Evolutionary conservation across 345 rosid genomes (phyloP).

Genomic region (Arabidopsis thaliana): TAIR10.1 NC_003075.7:8868001-8868500

Average conservation of each 20-base stretch:
- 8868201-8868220: neutral
- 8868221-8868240: slow-evolving; percentile 10
- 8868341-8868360: slow-evolving; percentile 78
- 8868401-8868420: slow-evolving; percentile 68
- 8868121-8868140: slow-evolving; percentile 66
- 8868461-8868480: neutral
- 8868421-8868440: neutral
- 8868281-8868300: slow-evolving; percentile 96
- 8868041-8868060: slow-evolving; percentile 76
- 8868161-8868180: slow-evolving; percentile 92
- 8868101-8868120: slow-evolving; percentile 72
- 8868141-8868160: slow-evolving; percentile 77
- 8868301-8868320: slow-evolving; percentile 90
- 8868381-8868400: slow-evolving; percentile 99
- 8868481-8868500: neutral
- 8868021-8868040: slow-evolving; percentile 68
- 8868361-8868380: slow-evolving; percentile 92
- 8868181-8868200: slow-evolving; percentile 19
- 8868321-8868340: slow-evolving; percentile 83
- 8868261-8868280: slow-evolving; percentile 82
- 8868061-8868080: slow-evolving; percentile 83
- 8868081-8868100: slow-evolving; percentile 70
- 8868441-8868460: neutral
- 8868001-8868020: slow-evolving; percentile 68
- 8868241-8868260: neutral